Percentiles rank a stretch among this genome's conserved stretches.
phyloP scores from a whole-genome alignment of 495 filamentous ascomycete genomes.

The Penicillium bialowiezense region DNA sequence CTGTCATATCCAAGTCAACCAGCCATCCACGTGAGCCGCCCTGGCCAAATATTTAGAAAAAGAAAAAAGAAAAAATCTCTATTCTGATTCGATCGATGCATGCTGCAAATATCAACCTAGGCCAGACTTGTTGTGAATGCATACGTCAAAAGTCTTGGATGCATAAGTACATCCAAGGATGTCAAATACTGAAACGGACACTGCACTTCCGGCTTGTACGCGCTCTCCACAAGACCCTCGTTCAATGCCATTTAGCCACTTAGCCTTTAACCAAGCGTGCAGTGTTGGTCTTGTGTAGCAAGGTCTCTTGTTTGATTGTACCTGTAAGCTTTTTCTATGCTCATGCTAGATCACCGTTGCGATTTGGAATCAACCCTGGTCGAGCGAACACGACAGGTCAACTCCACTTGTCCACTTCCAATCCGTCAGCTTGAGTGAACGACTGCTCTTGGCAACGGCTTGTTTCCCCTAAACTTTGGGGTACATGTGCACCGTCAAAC shows the following conservation, averaged over 20 bases:
- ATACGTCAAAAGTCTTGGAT: conserved; percentile 7
- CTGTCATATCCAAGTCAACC: conserved; percentile 4
- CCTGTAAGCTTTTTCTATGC: too few relatives aligned
- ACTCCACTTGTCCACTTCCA: not conserved
- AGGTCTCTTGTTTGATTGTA: too few relatives aligned
- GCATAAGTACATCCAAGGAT: conserved; percentile 1
- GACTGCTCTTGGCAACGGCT: not conserved
- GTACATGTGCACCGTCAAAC: not conserved
- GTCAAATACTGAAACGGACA: conserved; percentile 2
- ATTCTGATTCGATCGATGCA: not conserved
- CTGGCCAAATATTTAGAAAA: conserved; percentile 7
- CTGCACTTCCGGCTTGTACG: conserved; percentile 14
- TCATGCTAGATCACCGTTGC: not conserved
- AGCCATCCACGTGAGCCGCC: not conserved
- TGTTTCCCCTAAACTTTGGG: not conserved
- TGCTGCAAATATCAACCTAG: conserved; percentile 1
- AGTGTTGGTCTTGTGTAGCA: not conserved
- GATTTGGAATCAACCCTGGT: conserved; percentile 1
- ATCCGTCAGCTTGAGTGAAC: not conserved
- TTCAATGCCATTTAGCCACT: not conserved
- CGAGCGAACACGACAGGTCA: not conserved
- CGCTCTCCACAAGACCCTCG: not conserved
- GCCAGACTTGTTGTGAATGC: conserved; percentile 10
- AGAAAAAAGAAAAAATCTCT: conserved; percentile 18
- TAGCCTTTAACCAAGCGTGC: not conserved